Conservation (phyloP, 1,284 basidiomycete species). For the Ganoderma boninense region DNA sequence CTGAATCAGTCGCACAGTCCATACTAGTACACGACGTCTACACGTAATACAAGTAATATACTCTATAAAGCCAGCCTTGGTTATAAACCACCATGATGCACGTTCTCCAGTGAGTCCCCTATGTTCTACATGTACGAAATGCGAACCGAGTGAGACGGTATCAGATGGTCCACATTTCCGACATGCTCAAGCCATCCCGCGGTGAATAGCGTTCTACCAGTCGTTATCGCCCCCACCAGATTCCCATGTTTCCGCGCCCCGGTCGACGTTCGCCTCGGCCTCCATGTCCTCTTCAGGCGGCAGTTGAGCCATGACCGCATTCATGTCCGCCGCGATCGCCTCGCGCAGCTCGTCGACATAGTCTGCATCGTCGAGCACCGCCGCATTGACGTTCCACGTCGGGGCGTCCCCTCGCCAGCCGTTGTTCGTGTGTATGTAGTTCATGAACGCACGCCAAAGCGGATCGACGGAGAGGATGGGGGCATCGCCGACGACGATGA, state of each 20-base stretch:
- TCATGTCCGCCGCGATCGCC: slow-evolving; percentile 55
- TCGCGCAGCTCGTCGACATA: slow-evolving; percentile 42
- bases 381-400: slow-evolving; percentile 57
- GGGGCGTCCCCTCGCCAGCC: slow-evolving; percentile 58
- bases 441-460: slow-evolving; percentile 61
- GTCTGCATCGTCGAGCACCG: slow-evolving; percentile 39
- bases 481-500: slow-evolving; percentile 66
- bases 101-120: neutral
- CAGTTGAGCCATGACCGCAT: slow-evolving; percentile 57
- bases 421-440: slow-evolving; percentile 53
- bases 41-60: no score
- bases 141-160: neutral
- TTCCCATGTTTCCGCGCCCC: neutral
- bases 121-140: neutral
- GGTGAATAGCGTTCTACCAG: neutral
- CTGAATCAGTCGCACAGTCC: no score
- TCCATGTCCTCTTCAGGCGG: slow-evolving; percentile 49
- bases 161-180: neutral
- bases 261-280: slow-evolving; percentile 34
- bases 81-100: no score
- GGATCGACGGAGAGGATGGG: slow-evolving; percentile 58
- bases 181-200: neutral
- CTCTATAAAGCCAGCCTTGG: no score
- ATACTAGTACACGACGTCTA: no score
- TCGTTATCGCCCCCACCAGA: neutral